Percentiles rank a stretch among this genome's conserved stretches.
Evolutionary conservation across 2,329 filamentous ascomycete species (phyloP).

Genomic region (Colletotrichum tropicale): DNA sequence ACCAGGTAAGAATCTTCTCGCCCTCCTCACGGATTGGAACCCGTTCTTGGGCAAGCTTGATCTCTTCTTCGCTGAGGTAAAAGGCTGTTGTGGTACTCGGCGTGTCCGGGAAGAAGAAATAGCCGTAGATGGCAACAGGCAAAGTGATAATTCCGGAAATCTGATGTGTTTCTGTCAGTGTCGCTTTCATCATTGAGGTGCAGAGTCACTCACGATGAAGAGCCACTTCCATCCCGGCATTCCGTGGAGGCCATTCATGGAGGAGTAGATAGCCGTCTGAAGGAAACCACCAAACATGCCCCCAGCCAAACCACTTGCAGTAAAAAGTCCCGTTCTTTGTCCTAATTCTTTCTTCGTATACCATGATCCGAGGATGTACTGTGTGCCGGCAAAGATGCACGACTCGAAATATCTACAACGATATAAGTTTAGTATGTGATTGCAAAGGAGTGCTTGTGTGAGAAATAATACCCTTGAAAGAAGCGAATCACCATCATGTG

Average conservation of each 20-base stretch:
- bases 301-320: constrained; percentile 61
- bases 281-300: constrained; percentile 64
- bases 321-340: constrained; percentile 68
- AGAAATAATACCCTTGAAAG: constrained; percentile 35
- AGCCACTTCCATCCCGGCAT: neutral
- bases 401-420: constrained; percentile 28
- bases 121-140: neutral
- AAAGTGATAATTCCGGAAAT: constrained; percentile 1
- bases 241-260: neutral
- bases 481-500: constrained; percentile 40
- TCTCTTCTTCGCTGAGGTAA: constrained; percentile 2
- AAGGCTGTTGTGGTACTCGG: neutral
- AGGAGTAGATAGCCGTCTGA: constrained; percentile 44
- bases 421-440: neutral
- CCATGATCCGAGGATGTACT: constrained; percentile 56
- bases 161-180: neutral
- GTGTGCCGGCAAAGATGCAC: constrained; percentile 43
- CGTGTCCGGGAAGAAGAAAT: neutral
- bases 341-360: constrained; percentile 66
- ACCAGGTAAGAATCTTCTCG: neutral
- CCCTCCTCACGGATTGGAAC: neutral
- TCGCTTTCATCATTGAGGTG: neutral
- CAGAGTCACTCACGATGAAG: neutral
- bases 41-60: neutral
- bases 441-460: neutral